A percentile compares a stretch with the other conserved stretches of the same genome.
phyloP scores from a whole-genome alignment of 1,284 basidiomycete species.

The Malassezia cuniculi region DNA sequence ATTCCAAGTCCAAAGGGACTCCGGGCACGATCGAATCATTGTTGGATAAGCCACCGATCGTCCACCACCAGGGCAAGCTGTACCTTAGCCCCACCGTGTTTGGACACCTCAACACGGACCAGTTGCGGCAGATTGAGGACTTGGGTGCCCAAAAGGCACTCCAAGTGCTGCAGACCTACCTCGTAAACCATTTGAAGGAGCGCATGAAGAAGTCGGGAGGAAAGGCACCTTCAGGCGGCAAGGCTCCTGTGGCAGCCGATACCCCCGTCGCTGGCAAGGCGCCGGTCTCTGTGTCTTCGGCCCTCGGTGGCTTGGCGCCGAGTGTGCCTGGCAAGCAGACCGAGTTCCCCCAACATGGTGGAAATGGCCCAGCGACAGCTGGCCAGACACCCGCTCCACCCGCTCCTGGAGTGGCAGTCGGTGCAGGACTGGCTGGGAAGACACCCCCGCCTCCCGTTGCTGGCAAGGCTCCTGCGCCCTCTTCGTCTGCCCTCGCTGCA shows the following conservation, averaged over 20 bases:
- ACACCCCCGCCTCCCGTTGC: background rate
- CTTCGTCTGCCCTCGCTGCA: background rate
- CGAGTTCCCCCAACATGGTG: too few relatives aligned
- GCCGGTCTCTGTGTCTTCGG: background rate
- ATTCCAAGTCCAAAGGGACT: slow-evolving; percentile 32
- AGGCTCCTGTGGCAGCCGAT: background rate
- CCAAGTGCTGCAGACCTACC: slow-evolving; percentile 66
- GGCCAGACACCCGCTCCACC: background rate
- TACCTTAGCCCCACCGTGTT: slow-evolving; percentile 75
- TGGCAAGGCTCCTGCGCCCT: background rate
- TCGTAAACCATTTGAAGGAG: slow-evolving; percentile 73
- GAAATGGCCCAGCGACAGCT: background rate
- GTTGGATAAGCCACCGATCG: slow-evolving; percentile 57
- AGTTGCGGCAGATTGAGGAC: slow-evolving; percentile 62
- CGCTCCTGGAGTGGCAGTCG: background rate
- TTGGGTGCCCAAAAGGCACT: slow-evolving; percentile 71
- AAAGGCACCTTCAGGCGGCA: background rate
- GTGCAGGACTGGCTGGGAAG: slow-evolving; percentile 1
- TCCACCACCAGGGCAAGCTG: slow-evolving; percentile 69
- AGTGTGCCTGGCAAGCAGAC: too few relatives aligned
- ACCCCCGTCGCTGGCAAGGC: background rate
- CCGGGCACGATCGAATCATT: slow-evolving; percentile 41
- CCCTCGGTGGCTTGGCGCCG: too few relatives aligned
- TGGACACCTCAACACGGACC: slow-evolving; percentile 59
- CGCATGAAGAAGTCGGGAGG: slow-evolving; percentile 49